phyloP scores from a whole-genome alignment of 2,329 filamentous ascomycete genomes.

The Pochonia chlamydosporia region DNA sequence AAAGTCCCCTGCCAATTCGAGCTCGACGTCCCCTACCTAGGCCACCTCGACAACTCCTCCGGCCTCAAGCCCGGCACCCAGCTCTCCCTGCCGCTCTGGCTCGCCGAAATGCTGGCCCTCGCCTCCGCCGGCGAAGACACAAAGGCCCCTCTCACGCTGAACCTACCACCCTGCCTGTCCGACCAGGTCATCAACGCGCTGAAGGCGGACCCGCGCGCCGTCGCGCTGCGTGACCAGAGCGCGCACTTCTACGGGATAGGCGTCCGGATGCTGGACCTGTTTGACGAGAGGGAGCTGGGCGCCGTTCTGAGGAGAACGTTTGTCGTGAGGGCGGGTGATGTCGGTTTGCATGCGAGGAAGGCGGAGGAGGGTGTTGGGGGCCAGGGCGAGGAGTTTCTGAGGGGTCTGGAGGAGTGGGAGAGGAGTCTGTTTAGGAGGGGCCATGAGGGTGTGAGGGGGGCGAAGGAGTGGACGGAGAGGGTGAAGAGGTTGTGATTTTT shows the following conservation, averaged over 20 bases:
- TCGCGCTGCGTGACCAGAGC: slow-evolving; percentile 76
- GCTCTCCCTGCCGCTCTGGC: slow-evolving; percentile 84
- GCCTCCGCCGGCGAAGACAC: slow-evolving; percentile 43
- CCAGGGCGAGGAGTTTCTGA: slow-evolving; percentile 71
- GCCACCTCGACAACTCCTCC: slow-evolving; percentile 79
- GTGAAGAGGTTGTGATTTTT: slow-evolving; percentile 29
- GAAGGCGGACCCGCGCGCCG: slow-evolving; percentile 81
- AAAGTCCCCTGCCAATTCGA: slow-evolving; percentile 97
- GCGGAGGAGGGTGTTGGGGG: slow-evolving; percentile 58
- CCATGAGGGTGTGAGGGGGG: slow-evolving; percentile 66
- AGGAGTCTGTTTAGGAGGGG: slow-evolving; percentile 67
- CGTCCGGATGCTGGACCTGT: slow-evolving; percentile 80
- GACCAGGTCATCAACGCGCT: slow-evolving; percentile 80
- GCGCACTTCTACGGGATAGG: slow-evolving; percentile 85
- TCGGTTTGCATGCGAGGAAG: slow-evolving; percentile 86
- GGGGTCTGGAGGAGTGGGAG: slow-evolving; percentile 87
- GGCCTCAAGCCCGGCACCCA: slow-evolving; percentile 75
- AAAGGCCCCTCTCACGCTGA: slow-evolving; percentile 67
- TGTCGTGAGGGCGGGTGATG: slow-evolving; percentile 71
- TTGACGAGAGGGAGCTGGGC: slow-evolving; percentile 75
- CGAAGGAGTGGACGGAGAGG: slow-evolving; percentile 65
- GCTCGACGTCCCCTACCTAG: slow-evolving; percentile 78
- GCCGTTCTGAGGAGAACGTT: slow-evolving; percentile 73
- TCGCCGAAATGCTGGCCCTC: slow-evolving; percentile 87
- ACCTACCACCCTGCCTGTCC: slow-evolving; percentile 72